phyloP scores from a whole-genome alignment of 345 rosid species.

The Rhizophora mangle region DNA sequence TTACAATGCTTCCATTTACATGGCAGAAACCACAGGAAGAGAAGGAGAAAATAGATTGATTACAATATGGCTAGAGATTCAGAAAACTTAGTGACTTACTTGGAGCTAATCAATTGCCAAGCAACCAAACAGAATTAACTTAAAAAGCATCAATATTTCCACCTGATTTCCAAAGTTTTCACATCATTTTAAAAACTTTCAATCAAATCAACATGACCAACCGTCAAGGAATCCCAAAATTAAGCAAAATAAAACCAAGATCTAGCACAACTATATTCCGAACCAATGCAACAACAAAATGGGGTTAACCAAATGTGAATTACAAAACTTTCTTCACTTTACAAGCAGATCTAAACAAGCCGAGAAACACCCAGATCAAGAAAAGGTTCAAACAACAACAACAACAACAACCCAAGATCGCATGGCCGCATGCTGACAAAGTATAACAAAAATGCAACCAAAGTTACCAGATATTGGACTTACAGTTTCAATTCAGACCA shows the following conservation, averaged over 20 bases:
- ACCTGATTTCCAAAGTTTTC: neutral
- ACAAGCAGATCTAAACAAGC: constrained; percentile 20
- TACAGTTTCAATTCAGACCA: constrained; percentile 11
- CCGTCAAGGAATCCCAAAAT: neutral
- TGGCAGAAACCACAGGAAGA: neutral
- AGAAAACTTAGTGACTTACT: neutral
- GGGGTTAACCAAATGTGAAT: neutral
- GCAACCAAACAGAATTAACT: neutral
- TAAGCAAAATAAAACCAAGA: constrained; percentile 1
- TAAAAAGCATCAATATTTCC: constrained; percentile 1
- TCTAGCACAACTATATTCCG: constrained; percentile 7
- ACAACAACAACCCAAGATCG: neutral
- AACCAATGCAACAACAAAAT: constrained; percentile 20
- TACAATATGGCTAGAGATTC: neutral
- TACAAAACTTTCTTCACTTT: neutral
- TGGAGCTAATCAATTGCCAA: neutral
- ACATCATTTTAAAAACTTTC: neutral
- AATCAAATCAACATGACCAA: neutral
- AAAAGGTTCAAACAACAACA: neutral
- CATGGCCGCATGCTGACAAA: neutral
- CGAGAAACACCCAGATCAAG: constrained; percentile 8
- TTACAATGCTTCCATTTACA: neutral
- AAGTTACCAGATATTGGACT: neutral
- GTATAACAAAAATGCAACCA: neutral
- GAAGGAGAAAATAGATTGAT: neutral